Base-by-base conservation (phyloP, 2,329 filamentous ascomycete species). In the Lasiodiplodia citricola region DNA sequence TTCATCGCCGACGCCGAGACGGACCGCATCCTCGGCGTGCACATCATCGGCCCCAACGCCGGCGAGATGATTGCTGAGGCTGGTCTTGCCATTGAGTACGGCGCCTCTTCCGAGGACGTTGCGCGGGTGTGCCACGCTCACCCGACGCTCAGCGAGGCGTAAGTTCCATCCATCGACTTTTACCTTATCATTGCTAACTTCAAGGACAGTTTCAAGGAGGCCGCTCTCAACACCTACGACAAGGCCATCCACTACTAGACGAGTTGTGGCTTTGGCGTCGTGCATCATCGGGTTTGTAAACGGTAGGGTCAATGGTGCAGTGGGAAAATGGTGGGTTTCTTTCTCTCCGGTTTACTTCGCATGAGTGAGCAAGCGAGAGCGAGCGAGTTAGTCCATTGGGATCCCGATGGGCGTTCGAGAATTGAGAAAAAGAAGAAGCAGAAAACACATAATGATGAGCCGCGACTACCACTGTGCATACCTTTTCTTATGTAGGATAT, bases 1-100 rank as follows among this genome's bases (percentile, higher is more conserved):
- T 96, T 99, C 85, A 87, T 99, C 71, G 91, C 94, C 47, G 96
- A 99, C 80, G 93, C 94, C 64, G 92, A 98, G 87, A 99, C 96
- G 44, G 96, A 99, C 83, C 90, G 96, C 74, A 91, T 99, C 74
- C 87, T 99, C 71, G 96, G 96, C 73, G 91, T 97, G 72, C 96
- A 99, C 87, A 98, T 99, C 82, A 91, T 99, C 75, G 96, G 96
- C 70, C 88, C 96, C 75, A 96, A 96, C 80, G 96, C 96, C 54
- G 96, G 96, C 77, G 96, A 99, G 87, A 98, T 99, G 96, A 97
- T 99, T 84, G 96, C 96, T 2, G 96, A 99, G 85, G 96, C 92
- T 73, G 96, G 94, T 14, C 86, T 99, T 77, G 96, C 96, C 68
- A 86, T 99, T 63, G 96, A 99, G 85, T 99, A 99, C 78, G 96